These are phyloP conservation scores for Astrothelium macrocarpum DNA, from an alignment of 495 filamentous ascomycete species.

Conservation along the genomic window DNA sequence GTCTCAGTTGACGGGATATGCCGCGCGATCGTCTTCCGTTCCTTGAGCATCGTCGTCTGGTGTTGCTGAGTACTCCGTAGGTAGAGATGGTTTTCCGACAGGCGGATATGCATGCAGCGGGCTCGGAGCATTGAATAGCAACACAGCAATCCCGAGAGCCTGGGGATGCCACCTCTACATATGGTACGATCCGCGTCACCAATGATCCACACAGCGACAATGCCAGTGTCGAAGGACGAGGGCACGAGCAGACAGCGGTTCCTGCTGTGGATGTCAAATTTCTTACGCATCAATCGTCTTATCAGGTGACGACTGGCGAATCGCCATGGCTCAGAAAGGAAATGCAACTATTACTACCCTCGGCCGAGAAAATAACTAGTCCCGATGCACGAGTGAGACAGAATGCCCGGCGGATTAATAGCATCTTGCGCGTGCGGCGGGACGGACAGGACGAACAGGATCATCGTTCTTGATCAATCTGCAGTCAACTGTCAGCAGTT, in stretches of 20 bases:
- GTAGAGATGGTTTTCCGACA: neutral
- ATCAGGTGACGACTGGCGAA: neutral
- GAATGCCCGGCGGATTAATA: neutral
- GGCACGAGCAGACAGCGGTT: neutral
- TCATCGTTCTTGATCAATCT: neutral
- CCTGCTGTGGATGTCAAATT: neutral
- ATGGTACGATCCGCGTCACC: no score
- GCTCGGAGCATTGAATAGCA: neutral
- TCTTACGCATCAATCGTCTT: neutral
- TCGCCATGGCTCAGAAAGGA: neutral
- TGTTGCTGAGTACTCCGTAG: neutral
- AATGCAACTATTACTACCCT: neutral
- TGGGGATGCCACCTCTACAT: neutral
- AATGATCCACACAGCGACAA: no score
- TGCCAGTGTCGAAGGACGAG: no score
- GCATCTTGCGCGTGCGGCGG: neutral
- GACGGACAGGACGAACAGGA: neutral
- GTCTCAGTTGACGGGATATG: neutral
- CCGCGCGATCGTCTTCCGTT: neutral
- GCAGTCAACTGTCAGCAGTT: neutral
- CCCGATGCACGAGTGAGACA: slow-evolving; percentile 3
- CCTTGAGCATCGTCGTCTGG: neutral
- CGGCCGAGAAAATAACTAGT: neutral
- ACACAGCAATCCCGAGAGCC: neutral
- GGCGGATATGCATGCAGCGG: neutral